phyloP scores from a whole-genome alignment of 176 grass and related monocot genomes.

The Dendrocalamus sinicus region DNA sequence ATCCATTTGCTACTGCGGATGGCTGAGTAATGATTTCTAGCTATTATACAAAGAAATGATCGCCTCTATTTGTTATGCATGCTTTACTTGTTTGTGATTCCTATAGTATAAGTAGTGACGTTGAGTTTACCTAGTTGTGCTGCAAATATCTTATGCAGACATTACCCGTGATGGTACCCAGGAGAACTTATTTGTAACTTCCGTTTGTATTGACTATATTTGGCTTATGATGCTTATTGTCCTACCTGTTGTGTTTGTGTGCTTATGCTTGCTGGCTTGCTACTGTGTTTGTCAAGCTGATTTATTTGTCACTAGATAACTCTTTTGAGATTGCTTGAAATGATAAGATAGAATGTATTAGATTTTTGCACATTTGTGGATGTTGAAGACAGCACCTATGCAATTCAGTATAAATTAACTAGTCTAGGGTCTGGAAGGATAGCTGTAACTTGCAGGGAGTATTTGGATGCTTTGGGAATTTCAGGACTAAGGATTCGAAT shows the following conservation, averaged over 20 bases:
- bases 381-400: background rate
- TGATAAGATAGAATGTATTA: background rate
- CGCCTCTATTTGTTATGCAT: background rate
- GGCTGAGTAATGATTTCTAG: constrained; percentile 51
- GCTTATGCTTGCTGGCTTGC: background rate
- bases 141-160: constrained; percentile 11
- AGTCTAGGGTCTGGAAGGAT: background rate
- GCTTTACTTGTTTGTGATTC: background rate
- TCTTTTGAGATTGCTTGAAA: background rate
- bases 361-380: background rate
- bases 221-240: constrained; percentile 5
- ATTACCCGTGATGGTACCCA: background rate
- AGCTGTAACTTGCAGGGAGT: background rate
- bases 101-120: constrained; percentile 28
- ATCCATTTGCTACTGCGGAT: constrained; percentile 84
- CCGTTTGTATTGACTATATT: constrained; percentile 28
- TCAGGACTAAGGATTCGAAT: background rate
- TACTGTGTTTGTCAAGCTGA: background rate
- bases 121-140: background rate
- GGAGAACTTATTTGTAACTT: constrained; percentile 32
- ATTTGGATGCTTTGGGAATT: background rate
- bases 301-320: background rate
- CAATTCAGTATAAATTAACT: background rate
- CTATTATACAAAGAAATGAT: constrained; percentile 32
- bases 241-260: background rate